Conservation (phyloP, 2,329 filamentous ascomycete species). For the Graphilbum fragrans region DNA sequence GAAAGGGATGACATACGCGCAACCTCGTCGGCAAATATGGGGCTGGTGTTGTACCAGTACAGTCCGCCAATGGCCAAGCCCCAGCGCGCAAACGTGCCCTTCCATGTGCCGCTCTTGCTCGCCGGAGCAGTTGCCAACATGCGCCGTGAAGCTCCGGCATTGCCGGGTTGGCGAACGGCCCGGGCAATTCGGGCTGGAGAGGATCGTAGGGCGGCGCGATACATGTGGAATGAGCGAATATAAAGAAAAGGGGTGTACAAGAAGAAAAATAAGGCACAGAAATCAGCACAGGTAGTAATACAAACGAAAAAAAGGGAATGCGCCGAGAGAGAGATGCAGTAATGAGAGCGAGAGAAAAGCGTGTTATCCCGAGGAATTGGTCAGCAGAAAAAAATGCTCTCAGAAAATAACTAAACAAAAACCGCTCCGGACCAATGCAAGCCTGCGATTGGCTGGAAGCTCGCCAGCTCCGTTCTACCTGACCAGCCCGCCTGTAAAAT, state of each 20-base stretch:
- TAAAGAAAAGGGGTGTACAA: slow-evolving; percentile 2
- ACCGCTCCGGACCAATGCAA: neutral
- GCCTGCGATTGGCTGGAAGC: neutral
- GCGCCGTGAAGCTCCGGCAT: slow-evolving; percentile 15
- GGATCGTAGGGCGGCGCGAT: slow-evolving; percentile 37
- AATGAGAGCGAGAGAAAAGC: neutral
- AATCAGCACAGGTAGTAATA: neutral
- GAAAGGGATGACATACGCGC: slow-evolving; percentile 42
- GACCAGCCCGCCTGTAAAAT: too few species aligned
- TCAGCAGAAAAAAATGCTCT: neutral
- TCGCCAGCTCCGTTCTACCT: too few species aligned
- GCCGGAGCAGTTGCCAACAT: slow-evolving; percentile 23
- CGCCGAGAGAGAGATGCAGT: too few species aligned
- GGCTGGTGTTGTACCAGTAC: slow-evolving; percentile 91
- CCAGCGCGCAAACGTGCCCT: slow-evolving; percentile 61
- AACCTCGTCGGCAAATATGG: slow-evolving; percentile 74
- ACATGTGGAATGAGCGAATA: slow-evolving; percentile 29
- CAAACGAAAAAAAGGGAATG: neutral
- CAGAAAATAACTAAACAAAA: neutral
- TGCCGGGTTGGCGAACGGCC: slow-evolving; percentile 25
- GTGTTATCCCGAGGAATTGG: slow-evolving; percentile 1
- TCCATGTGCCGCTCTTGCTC: slow-evolving; percentile 68
- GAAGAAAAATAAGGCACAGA: slow-evolving; percentile 7
- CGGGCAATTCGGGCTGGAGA: slow-evolving; percentile 29
- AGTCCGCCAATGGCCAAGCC: slow-evolving; percentile 63